Base-by-base conservation (phyloP, 1,139 yeast genomes). In the Candida freyschussii region DNA sequence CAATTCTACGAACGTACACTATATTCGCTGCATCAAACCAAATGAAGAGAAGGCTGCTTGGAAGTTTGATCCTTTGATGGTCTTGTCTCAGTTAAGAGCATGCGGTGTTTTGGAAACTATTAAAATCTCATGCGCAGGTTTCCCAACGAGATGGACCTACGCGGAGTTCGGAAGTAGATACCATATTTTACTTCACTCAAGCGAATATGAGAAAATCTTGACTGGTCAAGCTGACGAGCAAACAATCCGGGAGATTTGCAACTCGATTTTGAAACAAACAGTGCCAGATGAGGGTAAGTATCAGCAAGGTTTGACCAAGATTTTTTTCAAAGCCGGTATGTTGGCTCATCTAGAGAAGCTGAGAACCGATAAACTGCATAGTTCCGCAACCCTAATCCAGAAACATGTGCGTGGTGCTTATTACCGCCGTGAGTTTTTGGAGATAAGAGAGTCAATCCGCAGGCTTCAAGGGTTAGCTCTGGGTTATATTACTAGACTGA, bases 31-130 rank as follows among this genome's bases (percentile, higher is more conserved):
- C 69, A 91, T 91, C 57, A 91, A 91, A 59, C 98, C 98, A 8
- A 91, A 91, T 57, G 96, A 91, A 50, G 79, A 77, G 40, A 91
- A 91, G 61, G 79, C 76, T 39, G 95, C 98, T 4, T 91, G 98
- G 98, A 82, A 79, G 56, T 91, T 91, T 62, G 96, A 87, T 54
- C 87, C 95, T 20, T 72, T 89, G 34, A 87, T 91, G 96, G 98
- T 91, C 28, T 69, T 91, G 44, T 81, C 95, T 7, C 98, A 91
- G 60, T 71, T 91, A 46, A 77, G 98, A 55, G 98, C 98, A 12
- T 91, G 98, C 69, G 98, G 98, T 78, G 98, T 91, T 32, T 69
- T 91, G 48, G 98, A 93, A 60, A 91, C 98, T 2, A 91, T 91
- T 54, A 71, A 95, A 51, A 91, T 91, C 33, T 89, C 97, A 8